phyloP scores from a whole-genome alignment of 768 basidiomycete genomes.

The Lactarius hengduanensis region DNA sequence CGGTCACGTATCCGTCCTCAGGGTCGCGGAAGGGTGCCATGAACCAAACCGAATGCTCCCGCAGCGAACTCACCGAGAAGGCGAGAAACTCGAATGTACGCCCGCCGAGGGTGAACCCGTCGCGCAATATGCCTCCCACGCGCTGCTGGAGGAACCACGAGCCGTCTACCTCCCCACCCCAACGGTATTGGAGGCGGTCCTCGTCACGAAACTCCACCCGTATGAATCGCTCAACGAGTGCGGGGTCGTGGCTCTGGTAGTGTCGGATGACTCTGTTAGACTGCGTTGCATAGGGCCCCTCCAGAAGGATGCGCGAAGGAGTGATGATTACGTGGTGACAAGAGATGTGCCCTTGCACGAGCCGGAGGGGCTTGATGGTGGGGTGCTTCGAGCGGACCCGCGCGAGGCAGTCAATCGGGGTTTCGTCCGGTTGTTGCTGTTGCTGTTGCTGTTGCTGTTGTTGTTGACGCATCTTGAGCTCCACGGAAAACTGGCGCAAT shows the following conservation, averaged over 20 bases:
- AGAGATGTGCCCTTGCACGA: conserved; percentile 34
- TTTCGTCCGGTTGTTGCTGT: too few relatives aligned
- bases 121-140: conserved; percentile 43
- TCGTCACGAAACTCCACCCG: conserved; percentile 87
- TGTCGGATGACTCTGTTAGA: conserved; percentile 79
- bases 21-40: conserved; percentile 58
- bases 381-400: conserved; percentile 35
- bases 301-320: conserved; percentile 68
- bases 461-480: conserved; percentile 39
- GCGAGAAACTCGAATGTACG: conserved; percentile 76
- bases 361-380: conserved; percentile 28
- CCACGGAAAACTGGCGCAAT: conserved; percentile 54
- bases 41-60: conserved; percentile 84
- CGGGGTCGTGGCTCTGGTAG: conserved; percentile 40
- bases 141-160: conserved; percentile 46
- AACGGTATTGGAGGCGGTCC: conserved; percentile 69
- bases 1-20: conserved; percentile 46
- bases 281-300: conserved; percentile 73
- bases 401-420: conserved; percentile 44
- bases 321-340: conserved; percentile 77
- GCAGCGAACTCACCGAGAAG: conserved; percentile 75
- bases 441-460: too few relatives aligned
- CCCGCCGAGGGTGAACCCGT: conserved; percentile 69
- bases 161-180: conserved; percentile 66
- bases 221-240: conserved; percentile 65